Conservation (phyloP, 805 yeast species). For the Myxozyma lipomycoides region DNA sequence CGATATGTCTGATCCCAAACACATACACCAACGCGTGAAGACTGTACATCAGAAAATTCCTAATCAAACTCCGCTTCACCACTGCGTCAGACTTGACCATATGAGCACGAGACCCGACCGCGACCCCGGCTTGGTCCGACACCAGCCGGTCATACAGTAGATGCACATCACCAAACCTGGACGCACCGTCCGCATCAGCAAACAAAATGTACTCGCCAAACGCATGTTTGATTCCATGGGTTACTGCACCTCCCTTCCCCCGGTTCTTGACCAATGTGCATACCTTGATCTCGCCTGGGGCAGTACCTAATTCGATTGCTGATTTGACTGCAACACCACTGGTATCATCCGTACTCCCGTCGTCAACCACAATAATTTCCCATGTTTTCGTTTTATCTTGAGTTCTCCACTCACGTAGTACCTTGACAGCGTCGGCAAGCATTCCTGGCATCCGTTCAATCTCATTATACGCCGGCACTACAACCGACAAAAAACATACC, state of each 20-base stretch:
- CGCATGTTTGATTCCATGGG: conserved; percentile 78
- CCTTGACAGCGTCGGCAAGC: conserved; percentile 56
- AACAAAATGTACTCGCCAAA: conserved; percentile 73
- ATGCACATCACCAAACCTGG: conserved; percentile 64
- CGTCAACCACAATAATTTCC: conserved; percentile 87
- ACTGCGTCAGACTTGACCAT: conserved; percentile 96
- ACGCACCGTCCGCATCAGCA: conserved; percentile 98
- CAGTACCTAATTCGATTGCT: conserved; percentile 29
- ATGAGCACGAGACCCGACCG: conserved; percentile 93
- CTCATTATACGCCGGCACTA: conserved; percentile 94
- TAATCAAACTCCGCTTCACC: conserved; percentile 81
- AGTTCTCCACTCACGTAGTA: conserved; percentile 27
- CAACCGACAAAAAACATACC: conserved; percentile 60
- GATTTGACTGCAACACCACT: conserved; percentile 56
- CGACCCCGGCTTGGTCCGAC: conserved; percentile 45
- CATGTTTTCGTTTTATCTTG: conserved; percentile 39
- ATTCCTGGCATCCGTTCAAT: conserved; percentile 62
- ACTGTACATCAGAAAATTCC: conserved; percentile 91
- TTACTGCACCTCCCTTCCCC: conserved; percentile 96
- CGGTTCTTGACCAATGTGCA: conserved; percentile 69
- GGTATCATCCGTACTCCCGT: conserved; percentile 83
- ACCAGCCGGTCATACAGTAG: conserved; percentile 40
- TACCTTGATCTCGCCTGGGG: conserved; percentile 57
- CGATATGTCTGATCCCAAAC: conserved; percentile 81
- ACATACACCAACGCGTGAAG: conserved; percentile 79